phyloP scores from a whole-genome alignment of 805 yeast species.

The Candida nanaspora region DNA sequence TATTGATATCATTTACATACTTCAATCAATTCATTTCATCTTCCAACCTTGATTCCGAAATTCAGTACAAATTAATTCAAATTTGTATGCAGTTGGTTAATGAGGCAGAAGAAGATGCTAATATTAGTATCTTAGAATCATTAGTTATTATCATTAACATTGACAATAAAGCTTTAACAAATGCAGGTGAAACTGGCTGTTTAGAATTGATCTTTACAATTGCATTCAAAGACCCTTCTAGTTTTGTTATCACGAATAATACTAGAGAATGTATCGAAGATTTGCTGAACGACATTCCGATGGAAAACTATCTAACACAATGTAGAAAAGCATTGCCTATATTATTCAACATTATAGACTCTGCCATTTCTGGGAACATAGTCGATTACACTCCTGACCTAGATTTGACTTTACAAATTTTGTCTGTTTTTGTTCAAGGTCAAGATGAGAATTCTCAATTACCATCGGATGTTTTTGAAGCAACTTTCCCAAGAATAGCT shows the following conservation, averaged over 20 bases:
- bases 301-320: slow-evolving; percentile 36
- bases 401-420: slow-evolving; percentile 49
- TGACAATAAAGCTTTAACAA: slow-evolving; percentile 27
- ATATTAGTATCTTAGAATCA: slow-evolving; percentile 65
- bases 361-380: slow-evolving; percentile 18
- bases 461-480: slow-evolving; percentile 28
- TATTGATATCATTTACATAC: slow-evolving; percentile 47
- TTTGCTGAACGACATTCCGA: slow-evolving; percentile 41
- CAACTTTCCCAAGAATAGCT: slow-evolving; percentile 36
- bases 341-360: slow-evolving; percentile 32
- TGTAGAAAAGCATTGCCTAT: slow-evolving; percentile 49
- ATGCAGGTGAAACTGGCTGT: slow-evolving; percentile 24
- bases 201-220: slow-evolving; percentile 54
- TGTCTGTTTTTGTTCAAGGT: slow-evolving; percentile 42
- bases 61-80: slow-evolving; percentile 22
- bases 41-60: slow-evolving; percentile 23
- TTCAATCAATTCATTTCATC: slow-evolving; percentile 24
- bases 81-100: slow-evolving; percentile 40
- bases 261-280: slow-evolving; percentile 62
- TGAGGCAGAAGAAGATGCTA: slow-evolving; percentile 75
- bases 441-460: slow-evolving; percentile 22
- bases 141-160: slow-evolving; percentile 51
- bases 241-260: slow-evolving; percentile 60
- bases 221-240: slow-evolving; percentile 68
- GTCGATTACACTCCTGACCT: slow-evolving; percentile 55